A percentile compares a stretch with the other conserved stretches of the same genome.
Conservation (phyloP, 306 rosid species). For the Ziziphus jujuba region DNA sequence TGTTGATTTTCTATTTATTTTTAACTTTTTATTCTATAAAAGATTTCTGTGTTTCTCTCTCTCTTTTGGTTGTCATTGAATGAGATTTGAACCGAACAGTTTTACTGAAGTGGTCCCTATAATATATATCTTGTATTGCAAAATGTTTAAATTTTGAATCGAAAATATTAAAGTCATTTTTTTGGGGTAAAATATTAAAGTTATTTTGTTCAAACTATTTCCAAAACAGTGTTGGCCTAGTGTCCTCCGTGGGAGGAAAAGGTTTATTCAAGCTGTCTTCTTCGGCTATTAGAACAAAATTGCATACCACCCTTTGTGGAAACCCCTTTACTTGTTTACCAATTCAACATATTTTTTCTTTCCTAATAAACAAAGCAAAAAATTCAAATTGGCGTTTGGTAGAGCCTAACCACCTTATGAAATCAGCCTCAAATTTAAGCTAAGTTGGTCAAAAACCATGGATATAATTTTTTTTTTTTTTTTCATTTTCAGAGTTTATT, state of each 20-base stretch:
- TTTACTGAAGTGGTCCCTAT: too few relatives aligned
- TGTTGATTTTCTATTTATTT: too few relatives aligned
- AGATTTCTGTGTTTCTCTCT: too few relatives aligned
- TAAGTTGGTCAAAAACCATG: constrained; percentile 6
- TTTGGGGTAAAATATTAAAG: not conserved
- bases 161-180: not conserved
- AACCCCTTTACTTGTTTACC: constrained; percentile 20
- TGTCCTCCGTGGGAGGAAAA: constrained; percentile 4
- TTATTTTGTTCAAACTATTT: not conserved
- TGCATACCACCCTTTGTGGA: not conserved
- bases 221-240: constrained; percentile 2
- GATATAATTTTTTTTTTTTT: not conserved
- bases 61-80: too few relatives aligned
- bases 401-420: constrained; percentile 1
- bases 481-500: not conserved
- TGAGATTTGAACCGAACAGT: too few relatives aligned
- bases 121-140: too few relatives aligned
- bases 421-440: constrained; percentile 9
- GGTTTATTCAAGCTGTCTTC: constrained; percentile 20
- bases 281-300: constrained; percentile 22
- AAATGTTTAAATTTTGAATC: constrained; percentile 3
- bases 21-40: too few relatives aligned
- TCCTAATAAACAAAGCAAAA: not conserved
- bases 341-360: not conserved
- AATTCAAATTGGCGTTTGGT: not conserved